Evolutionary conservation across 805 yeast species (phyloP).

Genomic region (Lipomyces mesembrius): DNA sequence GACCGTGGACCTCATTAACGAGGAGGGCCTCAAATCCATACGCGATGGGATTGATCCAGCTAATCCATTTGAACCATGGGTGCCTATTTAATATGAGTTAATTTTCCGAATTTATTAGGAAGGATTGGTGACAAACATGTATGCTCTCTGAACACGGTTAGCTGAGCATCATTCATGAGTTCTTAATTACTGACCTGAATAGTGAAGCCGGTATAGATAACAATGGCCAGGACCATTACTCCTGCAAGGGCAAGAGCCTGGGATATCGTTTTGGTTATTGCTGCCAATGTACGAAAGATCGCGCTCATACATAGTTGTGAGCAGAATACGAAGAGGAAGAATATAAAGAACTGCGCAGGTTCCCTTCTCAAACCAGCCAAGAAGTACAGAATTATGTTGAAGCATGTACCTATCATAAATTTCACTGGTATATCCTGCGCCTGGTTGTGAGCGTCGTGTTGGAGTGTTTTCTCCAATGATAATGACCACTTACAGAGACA

Average conservation of each 20-base stretch:
- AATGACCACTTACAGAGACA: slow-evolving; percentile 44
- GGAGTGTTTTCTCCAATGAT: background rate
- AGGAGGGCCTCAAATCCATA: slow-evolving; percentile 54
- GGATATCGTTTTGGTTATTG: slow-evolving; percentile 41
- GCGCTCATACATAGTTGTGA: slow-evolving; percentile 47
- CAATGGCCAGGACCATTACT: slow-evolving; percentile 48
- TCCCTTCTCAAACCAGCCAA: slow-evolving; percentile 55
- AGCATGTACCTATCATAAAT: slow-evolving; percentile 50
- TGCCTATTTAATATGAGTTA: slow-evolving; percentile 4
- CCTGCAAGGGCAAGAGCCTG: slow-evolving; percentile 55
- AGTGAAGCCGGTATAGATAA: slow-evolving; percentile 53
- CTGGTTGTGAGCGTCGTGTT: slow-evolving; percentile 1
- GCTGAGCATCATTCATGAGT: slow-evolving; percentile 6
- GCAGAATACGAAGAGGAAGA: slow-evolving; percentile 24
- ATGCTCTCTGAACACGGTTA: slow-evolving; percentile 4
- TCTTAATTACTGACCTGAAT: slow-evolving; percentile 9
- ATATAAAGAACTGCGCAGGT: slow-evolving; percentile 60
- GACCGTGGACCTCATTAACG: slow-evolving; percentile 52
- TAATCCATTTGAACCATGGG: slow-evolving; percentile 56
- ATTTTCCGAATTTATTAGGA: background rate
- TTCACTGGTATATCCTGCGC: slow-evolving; percentile 57
- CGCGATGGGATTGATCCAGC: slow-evolving; percentile 52
- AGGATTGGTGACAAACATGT: slow-evolving; percentile 5
- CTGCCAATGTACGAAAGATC: slow-evolving; percentile 57
- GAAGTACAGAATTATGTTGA: slow-evolving; percentile 60